Conservation (phyloP, 129 eudicot genomes). For the Artemisia argyi region DNA sequence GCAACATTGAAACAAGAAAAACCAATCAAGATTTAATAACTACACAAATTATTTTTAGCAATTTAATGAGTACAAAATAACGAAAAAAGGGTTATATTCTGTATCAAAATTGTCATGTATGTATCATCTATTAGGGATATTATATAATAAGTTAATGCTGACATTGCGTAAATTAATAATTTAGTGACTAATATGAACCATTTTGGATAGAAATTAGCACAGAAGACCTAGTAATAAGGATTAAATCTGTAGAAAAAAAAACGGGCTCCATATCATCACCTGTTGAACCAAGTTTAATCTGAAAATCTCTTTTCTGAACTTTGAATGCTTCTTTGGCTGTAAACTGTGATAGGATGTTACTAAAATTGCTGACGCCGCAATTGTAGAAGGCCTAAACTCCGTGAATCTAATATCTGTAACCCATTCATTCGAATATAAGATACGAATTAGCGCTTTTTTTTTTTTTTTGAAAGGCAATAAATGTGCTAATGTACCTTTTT, state of each 20-base stretch:
- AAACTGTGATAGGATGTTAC: neutral
- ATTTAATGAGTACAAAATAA: neutral
- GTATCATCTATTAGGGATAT: too few relatives aligned
- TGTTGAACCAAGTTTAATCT: neutral
- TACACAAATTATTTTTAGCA: neutral
- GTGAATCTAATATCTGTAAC: conserved; percentile 14
- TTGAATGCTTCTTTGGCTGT: conserved; percentile 5
- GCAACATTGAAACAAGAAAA: neutral
- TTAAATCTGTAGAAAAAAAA: neutral
- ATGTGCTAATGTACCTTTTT: conserved; percentile 13
- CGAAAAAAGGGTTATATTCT: neutral
- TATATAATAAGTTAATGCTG: too few relatives aligned
- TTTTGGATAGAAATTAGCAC: too few relatives aligned
- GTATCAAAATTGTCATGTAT: too few relatives aligned
- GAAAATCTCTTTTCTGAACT: neutral
- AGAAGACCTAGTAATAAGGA: neutral
- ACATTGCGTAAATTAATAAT: neutral
- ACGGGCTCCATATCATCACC: neutral
- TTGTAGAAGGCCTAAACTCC: conserved; percentile 21
- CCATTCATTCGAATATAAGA: neutral
- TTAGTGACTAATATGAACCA: neutral
- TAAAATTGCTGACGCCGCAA: conserved; percentile 24
- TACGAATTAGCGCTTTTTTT: neutral
- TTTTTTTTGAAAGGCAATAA: neutral
- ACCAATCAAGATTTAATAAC: neutral